A percentile compares a stretch with the other conserved stretches of the same genome.
Conservation (phyloP, 352 stramenopile genomes). For the Aphanomyces euteiches region DNA sequence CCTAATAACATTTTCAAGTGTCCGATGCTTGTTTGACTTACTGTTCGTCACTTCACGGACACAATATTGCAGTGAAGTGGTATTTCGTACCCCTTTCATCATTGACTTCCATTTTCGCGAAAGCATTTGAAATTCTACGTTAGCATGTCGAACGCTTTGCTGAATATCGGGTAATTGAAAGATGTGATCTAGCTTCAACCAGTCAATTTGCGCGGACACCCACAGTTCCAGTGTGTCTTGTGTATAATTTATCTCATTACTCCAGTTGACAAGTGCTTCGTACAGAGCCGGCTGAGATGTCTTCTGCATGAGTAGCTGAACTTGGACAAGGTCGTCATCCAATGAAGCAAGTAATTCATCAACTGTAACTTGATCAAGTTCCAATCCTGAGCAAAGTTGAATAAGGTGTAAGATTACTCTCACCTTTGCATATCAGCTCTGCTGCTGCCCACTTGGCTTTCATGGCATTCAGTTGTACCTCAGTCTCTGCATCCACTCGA, state of each 20-base stretch:
- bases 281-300: slow-evolving; percentile 28
- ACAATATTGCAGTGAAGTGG: slow-evolving; percentile 49
- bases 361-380: slow-evolving; percentile 13
- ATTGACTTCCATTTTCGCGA: slow-evolving; percentile 67
- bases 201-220: slow-evolving; percentile 49
- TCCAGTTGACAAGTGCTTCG: slow-evolving; percentile 36
- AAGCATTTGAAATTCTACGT: slow-evolving; percentile 56
- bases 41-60: slow-evolving; percentile 57
- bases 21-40: slow-evolving; percentile 1
- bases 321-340: slow-evolving; percentile 28
- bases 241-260: slow-evolving; percentile 55
- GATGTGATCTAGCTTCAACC: slow-evolving; percentile 44
- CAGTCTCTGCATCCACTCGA: slow-evolving; percentile 50
- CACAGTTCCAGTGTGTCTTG: slow-evolving; percentile 60
- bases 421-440: slow-evolving; percentile 13
- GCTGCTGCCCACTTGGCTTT: slow-evolving; percentile 41
- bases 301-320: slow-evolving; percentile 19
- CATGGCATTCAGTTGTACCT: slow-evolving; percentile 58
- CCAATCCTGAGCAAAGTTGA: neutral
- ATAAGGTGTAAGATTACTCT: no score
- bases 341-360: slow-evolving; percentile 19
- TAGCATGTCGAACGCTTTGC: slow-evolving; percentile 49
- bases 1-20: neutral
- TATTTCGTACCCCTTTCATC: slow-evolving; percentile 53
- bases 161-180: slow-evolving; percentile 57